Evolutionary conservation across 371 early-diverging fungal species (phyloP), one percentile per base, ranked within the genome.

Genomic region (Saksenaea vasiformis): DNA sequence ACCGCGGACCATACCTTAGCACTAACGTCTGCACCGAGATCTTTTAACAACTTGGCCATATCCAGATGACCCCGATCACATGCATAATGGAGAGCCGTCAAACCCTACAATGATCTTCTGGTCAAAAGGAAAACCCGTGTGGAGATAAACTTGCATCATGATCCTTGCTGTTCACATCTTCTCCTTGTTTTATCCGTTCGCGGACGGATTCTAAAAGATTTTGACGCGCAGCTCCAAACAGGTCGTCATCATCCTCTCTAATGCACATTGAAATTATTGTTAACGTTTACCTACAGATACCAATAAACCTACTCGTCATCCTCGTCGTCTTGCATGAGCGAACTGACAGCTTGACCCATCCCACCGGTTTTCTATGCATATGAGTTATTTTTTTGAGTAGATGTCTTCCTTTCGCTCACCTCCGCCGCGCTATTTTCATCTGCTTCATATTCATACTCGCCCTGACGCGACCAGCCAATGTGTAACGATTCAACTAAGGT

Each of bases 41-140:
- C 69, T 31, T 79, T 35, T 7, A 82, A 53, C 1, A 65, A 24
- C 19, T 68, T 56, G 3, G 71, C 71, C 15, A 69, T 57, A 13
- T 78, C 74, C 5, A 66, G 5, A 65, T 79, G 44, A 0, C 83
- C 83, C 36, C 83, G 61, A 57, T 82, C 80, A 24, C 73, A 68
- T 22, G 83, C 80, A 55, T 76, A 67, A 67, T 82, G 83, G 27
- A 82, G 71, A 1, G 70, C 70, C 19, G 78, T 71, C 38, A 78
- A 60, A 13, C 83, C 80, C 72, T 78, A 58, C 9, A 10, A 22
- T 47, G 22, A 39, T 22, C 9, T 17, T 47, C 5, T 10, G 51
- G 17, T 24, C 39, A 44, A 64, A 26, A 61, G 37, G 44, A 9
- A 37, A 34, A 4, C 24, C 3, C 27, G 38, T 41, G 5, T 22